Percentiles rank a stretch among this genome's conserved stretches.
Conservation (phyloP, 495 filamentous ascomycete genomes). For the Elaphomyces granulatus region DNA sequence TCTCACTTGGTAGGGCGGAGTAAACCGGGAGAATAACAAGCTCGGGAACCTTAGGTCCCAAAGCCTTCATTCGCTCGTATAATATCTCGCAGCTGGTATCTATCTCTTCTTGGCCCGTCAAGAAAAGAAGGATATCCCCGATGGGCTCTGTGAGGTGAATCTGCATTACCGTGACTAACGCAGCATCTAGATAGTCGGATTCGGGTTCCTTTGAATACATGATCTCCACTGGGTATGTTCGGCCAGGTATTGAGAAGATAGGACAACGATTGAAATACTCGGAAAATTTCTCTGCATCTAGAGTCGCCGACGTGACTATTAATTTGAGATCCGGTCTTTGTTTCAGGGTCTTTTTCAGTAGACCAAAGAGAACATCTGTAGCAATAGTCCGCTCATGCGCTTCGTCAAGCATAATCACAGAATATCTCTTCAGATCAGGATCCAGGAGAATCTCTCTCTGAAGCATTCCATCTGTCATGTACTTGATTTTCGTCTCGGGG, state of each 20-base stretch:
- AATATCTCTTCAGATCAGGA: slow-evolving; percentile 73
- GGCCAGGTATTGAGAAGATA: slow-evolving; percentile 90
- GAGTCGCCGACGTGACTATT: slow-evolving; percentile 89
- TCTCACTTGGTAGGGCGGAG: slow-evolving; percentile 79
- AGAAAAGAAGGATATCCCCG: slow-evolving; percentile 89
- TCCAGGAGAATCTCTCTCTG: slow-evolving; percentile 89
- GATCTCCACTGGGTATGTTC: slow-evolving; percentile 89
- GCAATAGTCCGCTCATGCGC: slow-evolving; percentile 95
- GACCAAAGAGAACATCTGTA: slow-evolving; percentile 86
- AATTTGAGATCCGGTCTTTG: slow-evolving; percentile 75
- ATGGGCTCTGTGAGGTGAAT: slow-evolving; percentile 84
- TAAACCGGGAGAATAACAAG: slow-evolving; percentile 91
- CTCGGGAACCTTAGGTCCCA: slow-evolving; percentile 83
- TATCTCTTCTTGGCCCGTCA: slow-evolving; percentile 97
- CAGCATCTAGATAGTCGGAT: slow-evolving; percentile 91
- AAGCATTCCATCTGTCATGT: slow-evolving; percentile 99
- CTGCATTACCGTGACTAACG: slow-evolving; percentile 91
- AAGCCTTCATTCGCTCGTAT: slow-evolving; percentile 89
- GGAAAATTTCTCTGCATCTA: slow-evolving; percentile 96
- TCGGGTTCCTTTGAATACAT: slow-evolving; percentile 91
- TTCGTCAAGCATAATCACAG: slow-evolving; percentile 96
- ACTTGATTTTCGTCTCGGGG: slow-evolving; percentile 88
- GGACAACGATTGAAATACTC: slow-evolving; percentile 89
- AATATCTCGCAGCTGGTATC: slow-evolving; percentile 87
- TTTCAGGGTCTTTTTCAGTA: slow-evolving; percentile 89